A percentile compares a stretch with the other conserved stretches of the same genome.
phyloP scores from a whole-genome alignment of 768 basidiomycete genomes.

The Lactarius indigo region DNA sequence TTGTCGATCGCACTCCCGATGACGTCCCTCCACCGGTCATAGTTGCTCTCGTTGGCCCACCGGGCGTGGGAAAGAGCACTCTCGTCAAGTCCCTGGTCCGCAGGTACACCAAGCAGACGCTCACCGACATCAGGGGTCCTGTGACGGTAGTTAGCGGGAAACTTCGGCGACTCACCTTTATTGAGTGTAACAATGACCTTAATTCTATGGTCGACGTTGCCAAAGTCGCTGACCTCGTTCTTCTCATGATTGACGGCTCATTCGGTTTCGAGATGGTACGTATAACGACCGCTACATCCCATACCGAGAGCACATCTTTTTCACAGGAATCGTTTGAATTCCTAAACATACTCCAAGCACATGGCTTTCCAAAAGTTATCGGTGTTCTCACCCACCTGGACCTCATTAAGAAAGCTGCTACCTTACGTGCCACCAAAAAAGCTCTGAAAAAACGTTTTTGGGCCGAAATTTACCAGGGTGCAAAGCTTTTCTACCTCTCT shows the following conservation, averaged over 20 bases:
- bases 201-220: conserved; percentile 98
- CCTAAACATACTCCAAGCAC: conserved; percentile 92
- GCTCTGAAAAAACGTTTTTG: conserved; percentile 96
- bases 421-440: conserved; percentile 88
- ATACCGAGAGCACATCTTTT: neutral
- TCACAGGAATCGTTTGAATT: conserved; percentile 96
- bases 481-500: conserved; percentile 96
- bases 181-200: conserved; percentile 97
- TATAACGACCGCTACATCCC: neutral
- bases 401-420: conserved; percentile 88
- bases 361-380: conserved; percentile 98
- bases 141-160: conserved; percentile 95
- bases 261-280: conserved; percentile 98
- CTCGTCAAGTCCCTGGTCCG: conserved; percentile 87
- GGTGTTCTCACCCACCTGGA: conserved; percentile 95
- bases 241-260: conserved; percentile 96
- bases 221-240: conserved; percentile 92
- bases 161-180: conserved; percentile 87
- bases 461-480: conserved; percentile 99
- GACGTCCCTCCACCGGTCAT: conserved; percentile 90
- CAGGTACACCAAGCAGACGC: conserved; percentile 89
- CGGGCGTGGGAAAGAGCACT: conserved; percentile 96
- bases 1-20: conserved; percentile 92
- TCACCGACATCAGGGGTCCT: conserved; percentile 87
- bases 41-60: conserved; percentile 92